A percentile compares a stretch with the other conserved stretches of the same genome.
Evolutionary conservation across 1,284 basidiomycete species (phyloP).

Genomic region (Rugosomyces carneus): DNA sequence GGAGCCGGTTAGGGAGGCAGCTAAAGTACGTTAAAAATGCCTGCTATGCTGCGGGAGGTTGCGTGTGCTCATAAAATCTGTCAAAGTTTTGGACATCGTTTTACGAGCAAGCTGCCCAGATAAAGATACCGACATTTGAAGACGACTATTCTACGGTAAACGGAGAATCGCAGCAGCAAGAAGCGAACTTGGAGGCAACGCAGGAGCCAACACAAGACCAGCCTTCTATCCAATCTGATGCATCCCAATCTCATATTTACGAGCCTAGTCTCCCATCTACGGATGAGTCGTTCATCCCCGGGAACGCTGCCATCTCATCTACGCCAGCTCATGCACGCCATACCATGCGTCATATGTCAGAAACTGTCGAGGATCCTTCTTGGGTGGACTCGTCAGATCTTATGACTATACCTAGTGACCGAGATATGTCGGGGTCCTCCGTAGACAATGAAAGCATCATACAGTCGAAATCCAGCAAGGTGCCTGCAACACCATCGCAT

Average conservation of each 20-base stretch:
- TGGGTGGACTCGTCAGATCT: slow-evolving; percentile 70
- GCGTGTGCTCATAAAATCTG: slow-evolving; percentile 21
- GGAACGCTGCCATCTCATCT: slow-evolving; percentile 62
- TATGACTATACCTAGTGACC: slow-evolving; percentile 68
- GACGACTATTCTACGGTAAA: slow-evolving; percentile 57
- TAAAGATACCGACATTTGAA: slow-evolving; percentile 62
- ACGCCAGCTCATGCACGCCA: slow-evolving; percentile 57
- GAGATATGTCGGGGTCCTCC: slow-evolving; percentile 54
- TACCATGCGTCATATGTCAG: slow-evolving; percentile 33
- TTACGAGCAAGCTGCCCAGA: slow-evolving; percentile 87
- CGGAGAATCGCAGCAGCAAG: slow-evolving; percentile 38
- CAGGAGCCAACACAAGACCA: slow-evolving; percentile 17
- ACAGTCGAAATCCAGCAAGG: slow-evolving; percentile 2
- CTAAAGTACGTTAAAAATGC: slow-evolving; percentile 50
- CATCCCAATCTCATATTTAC: slow-evolving; percentile 21
- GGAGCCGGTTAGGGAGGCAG: slow-evolving; percentile 83
- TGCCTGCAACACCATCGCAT: slow-evolving; percentile 18
- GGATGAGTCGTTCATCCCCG: slow-evolving; percentile 65
- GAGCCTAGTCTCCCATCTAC: slow-evolving; percentile 44
- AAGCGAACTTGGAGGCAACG: slow-evolving; percentile 22
- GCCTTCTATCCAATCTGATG: slow-evolving; percentile 5
- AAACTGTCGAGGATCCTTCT: slow-evolving; percentile 44
- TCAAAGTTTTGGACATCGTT: slow-evolving; percentile 98
- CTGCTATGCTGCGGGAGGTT: background rate
- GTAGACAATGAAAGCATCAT: slow-evolving; percentile 27